Base-by-base conservation (phyloP, 345 rosid genomes). In the Anacardium occidentale region DNA sequence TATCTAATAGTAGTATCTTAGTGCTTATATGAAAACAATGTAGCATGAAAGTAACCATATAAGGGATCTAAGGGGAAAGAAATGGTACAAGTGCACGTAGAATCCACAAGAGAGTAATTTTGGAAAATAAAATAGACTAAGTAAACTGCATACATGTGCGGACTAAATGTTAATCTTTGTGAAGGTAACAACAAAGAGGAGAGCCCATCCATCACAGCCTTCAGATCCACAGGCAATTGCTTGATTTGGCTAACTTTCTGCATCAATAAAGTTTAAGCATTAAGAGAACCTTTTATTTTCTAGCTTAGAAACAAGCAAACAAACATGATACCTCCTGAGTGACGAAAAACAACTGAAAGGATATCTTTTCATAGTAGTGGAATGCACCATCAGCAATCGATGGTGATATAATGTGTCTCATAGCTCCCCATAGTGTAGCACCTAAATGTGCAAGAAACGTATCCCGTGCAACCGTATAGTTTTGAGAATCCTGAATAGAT, bases 401-500 rank as follows among this genome's bases (percentile, higher is more conserved):
- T 59, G 98, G 99, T 59, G 99, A 90, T 75, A 91, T 68, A 69
- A 96, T 75, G 66, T 96, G 99, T 82, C 94, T 90, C 93, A 96
- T 82, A 37, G 98, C 88, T 44, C 98, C 99, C 99, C 97, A 90
- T 37, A 96, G 84, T 25, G 91, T 87, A 48, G 98, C 90, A 75
- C 98, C 99, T 81, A 96, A 82, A 81, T 96, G 98, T 51, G 99
- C 90, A 66, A 96, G 96, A 85, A 96, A 91, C 54, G 92, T 80
- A 87, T 96, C 99, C 34, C 94, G 94, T 70, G 98, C 99, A 86
- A 96, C 94, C 7, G 99, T 92, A 85, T 93, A 95, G 64, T 85
- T 96, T 74, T 89, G 93, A 74, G 85, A 91, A 73, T 90, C 97
- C 99, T 88, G 84, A 71, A 79, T 40, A 68, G 56, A 68, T 68